Evolutionary conservation across 352 stramenopile genomes (phyloP).

Genomic region (Thraustotheca clavata): DNA sequence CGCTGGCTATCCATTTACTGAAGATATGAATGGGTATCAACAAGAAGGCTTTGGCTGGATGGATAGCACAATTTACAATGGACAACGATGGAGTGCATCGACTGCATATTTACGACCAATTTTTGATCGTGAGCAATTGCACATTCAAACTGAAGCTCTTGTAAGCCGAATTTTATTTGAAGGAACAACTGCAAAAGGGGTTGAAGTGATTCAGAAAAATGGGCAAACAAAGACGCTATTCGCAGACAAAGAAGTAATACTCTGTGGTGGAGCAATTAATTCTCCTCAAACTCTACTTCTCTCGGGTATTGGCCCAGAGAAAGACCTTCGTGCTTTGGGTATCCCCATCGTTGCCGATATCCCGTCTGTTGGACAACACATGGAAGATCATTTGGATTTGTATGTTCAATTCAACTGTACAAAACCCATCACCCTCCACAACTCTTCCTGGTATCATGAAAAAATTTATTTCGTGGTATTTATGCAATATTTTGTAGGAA

Average conservation of each 20-base stretch:
- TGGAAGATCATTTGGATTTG: conserved; percentile 84
- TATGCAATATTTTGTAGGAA: conserved; percentile 31
- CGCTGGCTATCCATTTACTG: conserved; percentile 77
- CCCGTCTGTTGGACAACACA: conserved; percentile 76
- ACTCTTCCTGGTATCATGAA: conserved; percentile 56
- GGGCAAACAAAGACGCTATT: conserved; percentile 40
- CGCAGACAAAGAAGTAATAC: conserved; percentile 78
- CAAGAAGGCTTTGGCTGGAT: conserved; percentile 88
- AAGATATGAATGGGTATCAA: conserved; percentile 86
- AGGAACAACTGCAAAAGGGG: conserved; percentile 60
- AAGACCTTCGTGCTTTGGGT: conserved; percentile 64
- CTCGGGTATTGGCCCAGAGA: conserved; percentile 69
- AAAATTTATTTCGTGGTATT: not conserved
- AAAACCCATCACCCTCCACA: conserved; percentile 84
- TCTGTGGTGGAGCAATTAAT: conserved; percentile 82
- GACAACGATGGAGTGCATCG: conserved; percentile 67
- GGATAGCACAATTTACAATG: conserved; percentile 82
- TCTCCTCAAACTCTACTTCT: conserved; percentile 84
- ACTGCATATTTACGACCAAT: conserved; percentile 68
- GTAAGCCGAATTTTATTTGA: conserved; percentile 82
- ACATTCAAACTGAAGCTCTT: conserved; percentile 69
- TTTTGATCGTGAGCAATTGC: conserved; percentile 58
- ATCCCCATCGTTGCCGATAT: conserved; percentile 69
- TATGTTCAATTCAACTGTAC: conserved; percentile 87
- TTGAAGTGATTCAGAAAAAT: conserved; percentile 63